Percentiles rank a stretch among this genome's conserved stretches.
Conservation (phyloP, 441 rosid genomes). For the Theobroma grandiflorum region DNA sequence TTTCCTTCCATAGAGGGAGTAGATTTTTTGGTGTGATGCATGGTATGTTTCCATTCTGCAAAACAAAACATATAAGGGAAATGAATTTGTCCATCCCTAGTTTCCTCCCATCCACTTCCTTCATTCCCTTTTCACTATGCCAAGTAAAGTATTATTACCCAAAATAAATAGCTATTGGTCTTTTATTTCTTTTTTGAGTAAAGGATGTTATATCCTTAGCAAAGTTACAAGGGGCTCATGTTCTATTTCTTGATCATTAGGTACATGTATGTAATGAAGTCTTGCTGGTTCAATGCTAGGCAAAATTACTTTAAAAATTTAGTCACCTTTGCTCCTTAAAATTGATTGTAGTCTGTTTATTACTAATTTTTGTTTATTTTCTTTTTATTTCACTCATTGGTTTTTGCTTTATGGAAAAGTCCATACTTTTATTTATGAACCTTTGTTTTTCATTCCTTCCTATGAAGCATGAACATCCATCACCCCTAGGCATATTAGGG, state of each 20-base stretch:
- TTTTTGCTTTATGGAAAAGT: neutral
- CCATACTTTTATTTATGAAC: neutral
- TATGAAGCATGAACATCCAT: no score
- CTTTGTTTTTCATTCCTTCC: neutral
- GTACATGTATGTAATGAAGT: neutral
- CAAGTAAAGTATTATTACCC: neutral
- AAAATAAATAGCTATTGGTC: neutral
- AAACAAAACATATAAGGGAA: neutral
- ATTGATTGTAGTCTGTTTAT: neutral
- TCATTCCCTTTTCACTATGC: neutral
- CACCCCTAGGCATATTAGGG: neutral
- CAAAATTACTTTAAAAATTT: neutral
- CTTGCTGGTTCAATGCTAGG: neutral
- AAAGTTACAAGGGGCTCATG: constrained; percentile 6
- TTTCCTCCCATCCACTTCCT: neutral
- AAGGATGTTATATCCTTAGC: neutral
- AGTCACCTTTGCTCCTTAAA: constrained; percentile 10
- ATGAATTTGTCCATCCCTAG: neutral
- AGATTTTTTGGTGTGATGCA: neutral
- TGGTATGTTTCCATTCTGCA: neutral
- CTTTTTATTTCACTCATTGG: constrained; percentile 4
- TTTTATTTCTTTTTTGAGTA: neutral
- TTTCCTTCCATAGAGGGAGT: neutral
- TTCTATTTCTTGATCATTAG: neutral
- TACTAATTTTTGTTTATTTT: neutral